Evolutionary conservation across 1,139 yeast genomes (phyloP), one percentile per base, ranked within the genome.

Genomic region (Pichia sp.): DNA sequence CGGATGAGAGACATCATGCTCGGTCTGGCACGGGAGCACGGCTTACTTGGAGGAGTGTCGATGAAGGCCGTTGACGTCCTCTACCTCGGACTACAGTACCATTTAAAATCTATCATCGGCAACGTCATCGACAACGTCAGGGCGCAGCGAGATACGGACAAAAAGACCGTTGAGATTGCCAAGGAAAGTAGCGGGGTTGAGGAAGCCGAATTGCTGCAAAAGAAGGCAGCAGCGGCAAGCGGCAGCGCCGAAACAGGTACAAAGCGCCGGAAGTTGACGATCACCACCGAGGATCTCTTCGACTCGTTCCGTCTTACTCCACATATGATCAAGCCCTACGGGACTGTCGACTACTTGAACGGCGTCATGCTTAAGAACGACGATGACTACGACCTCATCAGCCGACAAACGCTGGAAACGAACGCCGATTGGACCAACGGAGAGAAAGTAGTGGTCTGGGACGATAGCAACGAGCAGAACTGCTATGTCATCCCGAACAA

Each of bases 1-100:
- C 78, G 79, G 46, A 70, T 95, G 48, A 79, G 82, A 49, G 74
- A 83, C 36, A 76, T 93, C 49, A 83, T 93, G 74, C 70, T 85
- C 40, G 95, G 96, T 68, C 83, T 86, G 4, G 87, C 95, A 62
- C 76, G 97, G 63, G 99, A 93, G 63, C 83, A 90, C 65, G 99
- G 99, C 0, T 71, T 93, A n/a, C 77, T 93, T 0, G 96, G 96
- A 0, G 83, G 85, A 9, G 74, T 91, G 19, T 85, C 82, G 50
- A 75, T 83, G 13, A 84, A 82, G 18, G 88, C 87, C 2, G 79
- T 88, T 30, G 96, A 90, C 55, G 74, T 93, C n/a, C 67, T 91
- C 58, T 73, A 84, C 26, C 71, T 87, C 12, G 97, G 96, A 0
- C 71, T 93, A 43, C 97, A 91, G 62, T 74, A 79, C 42, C 93